Percentiles rank a stretch among this genome's conserved stretches.
These are phyloP conservation scores for Naegleria lovaniensis DNA, from an alignment of 208 protist genomes.

Conservation along the genomic window DNA sequence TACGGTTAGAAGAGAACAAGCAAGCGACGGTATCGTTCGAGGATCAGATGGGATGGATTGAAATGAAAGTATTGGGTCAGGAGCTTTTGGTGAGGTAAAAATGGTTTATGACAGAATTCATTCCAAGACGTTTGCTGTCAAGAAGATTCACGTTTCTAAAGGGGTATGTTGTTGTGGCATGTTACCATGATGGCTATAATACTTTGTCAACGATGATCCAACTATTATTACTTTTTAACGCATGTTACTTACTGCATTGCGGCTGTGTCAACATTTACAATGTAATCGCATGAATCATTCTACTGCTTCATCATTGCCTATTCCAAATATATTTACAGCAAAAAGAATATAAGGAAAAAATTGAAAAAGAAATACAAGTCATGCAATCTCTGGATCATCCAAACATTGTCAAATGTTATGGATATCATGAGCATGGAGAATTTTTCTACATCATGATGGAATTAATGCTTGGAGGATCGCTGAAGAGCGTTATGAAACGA, in stretches of 20 bases:
- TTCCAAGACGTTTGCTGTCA: neutral
- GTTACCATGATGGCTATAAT: too few relatives aligned
- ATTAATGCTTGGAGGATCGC: neutral
- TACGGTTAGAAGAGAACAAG: neutral
- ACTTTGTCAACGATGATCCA: too few relatives aligned
- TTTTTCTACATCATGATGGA: constrained; percentile 1
- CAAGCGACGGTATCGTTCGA: neutral
- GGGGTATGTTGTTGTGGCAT: neutral
- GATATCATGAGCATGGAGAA: neutral
- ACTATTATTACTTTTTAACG: too few relatives aligned
- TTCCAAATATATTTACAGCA: neutral
- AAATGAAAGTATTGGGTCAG: neutral
- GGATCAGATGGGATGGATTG: neutral
- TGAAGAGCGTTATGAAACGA: neutral
- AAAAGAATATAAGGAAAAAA: neutral
- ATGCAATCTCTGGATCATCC: neutral
- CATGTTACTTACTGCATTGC: too few relatives aligned
- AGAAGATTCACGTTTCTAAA: neutral
- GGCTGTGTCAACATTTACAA: too few relatives aligned
- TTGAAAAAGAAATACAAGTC: neutral
- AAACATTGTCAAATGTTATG: constrained; percentile 19
- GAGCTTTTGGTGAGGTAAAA: neutral
- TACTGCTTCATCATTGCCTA: too few relatives aligned
- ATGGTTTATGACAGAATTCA: neutral
- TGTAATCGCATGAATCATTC: too few relatives aligned